These are phyloP conservation scores for Astragalus glycyphyllos DNA, from an alignment of 306 rosid genomes.

Conservation along the genomic window DNA sequence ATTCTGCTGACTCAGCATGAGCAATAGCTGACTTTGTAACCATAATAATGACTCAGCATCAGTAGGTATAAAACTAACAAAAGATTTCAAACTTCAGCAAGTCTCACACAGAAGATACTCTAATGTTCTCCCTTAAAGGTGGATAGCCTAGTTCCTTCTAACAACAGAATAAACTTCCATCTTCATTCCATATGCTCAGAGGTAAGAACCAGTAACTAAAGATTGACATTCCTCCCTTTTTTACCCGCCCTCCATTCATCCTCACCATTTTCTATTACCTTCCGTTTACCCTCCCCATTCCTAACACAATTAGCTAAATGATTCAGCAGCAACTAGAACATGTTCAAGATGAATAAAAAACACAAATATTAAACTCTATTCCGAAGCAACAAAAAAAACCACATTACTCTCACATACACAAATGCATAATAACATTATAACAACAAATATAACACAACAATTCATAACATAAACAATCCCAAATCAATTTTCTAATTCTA, in stretches of 20 bases:
- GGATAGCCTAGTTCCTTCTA: constrained; percentile 30
- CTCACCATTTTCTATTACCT: constrained; percentile 6
- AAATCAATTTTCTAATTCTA: constrained; percentile 32
- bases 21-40: too few relatives aligned
- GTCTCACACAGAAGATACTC: too few relatives aligned
- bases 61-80: too few relatives aligned
- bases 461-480: not conserved
- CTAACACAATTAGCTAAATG: constrained; percentile 14
- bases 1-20: too few relatives aligned
- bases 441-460: not conserved
- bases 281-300: constrained; percentile 12
- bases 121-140: too few relatives aligned
- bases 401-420: constrained; percentile 30
- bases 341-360: not conserved
- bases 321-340: constrained; percentile 10
- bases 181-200: constrained; percentile 1
- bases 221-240: not conserved
- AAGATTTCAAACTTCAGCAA: too few relatives aligned
- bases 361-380: not conserved
- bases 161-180: constrained; percentile 21
- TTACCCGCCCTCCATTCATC: not conserved
- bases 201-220: not conserved
- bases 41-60: too few relatives aligned
- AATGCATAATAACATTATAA: constrained; percentile 19
- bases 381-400: not conserved